Evolutionary conservation across 257 asterid genomes (phyloP).

Genomic region (Nicotiana obtusifolia): DNA sequence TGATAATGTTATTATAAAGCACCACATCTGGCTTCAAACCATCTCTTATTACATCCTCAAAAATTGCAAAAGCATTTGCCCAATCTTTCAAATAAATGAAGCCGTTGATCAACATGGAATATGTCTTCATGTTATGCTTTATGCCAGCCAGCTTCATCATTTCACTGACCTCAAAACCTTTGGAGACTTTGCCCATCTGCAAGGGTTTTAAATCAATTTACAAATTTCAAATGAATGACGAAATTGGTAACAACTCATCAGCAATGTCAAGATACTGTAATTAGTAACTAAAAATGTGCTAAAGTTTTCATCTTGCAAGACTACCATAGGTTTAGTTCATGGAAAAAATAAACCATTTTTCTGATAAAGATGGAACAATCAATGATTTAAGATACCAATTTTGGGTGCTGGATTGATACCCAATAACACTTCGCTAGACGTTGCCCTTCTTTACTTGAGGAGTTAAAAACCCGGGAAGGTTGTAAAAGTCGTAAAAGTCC

Average conservation of each 20-base stretch:
- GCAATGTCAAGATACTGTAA: background rate
- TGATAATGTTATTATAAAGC: conserved; percentile 79
- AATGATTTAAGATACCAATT: background rate
- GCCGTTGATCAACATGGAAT: conserved; percentile 94
- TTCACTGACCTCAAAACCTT: conserved; percentile 81
- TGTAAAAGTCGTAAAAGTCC: background rate
- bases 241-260: background rate
- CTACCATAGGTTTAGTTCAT: background rate
- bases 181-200: conserved; percentile 73
- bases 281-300: background rate
- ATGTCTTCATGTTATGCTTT: conserved; percentile 86
- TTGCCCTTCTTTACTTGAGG: background rate
- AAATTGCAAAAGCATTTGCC: conserved; percentile 94
- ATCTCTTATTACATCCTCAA: conserved; percentile 75
- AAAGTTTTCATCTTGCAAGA: background rate
- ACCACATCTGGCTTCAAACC: conserved; percentile 86
- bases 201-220: background rate
- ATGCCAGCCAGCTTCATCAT: conserved; percentile 70
- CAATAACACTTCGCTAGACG: background rate
- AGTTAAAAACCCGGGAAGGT: background rate
- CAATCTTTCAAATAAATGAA: conserved; percentile 79
- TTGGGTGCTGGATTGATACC: background rate
- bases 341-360: background rate
- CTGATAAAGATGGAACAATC: background rate
- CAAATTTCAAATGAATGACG: background rate